Percentiles rank a stretch among this genome's conserved stretches.
These are phyloP conservation scores for Aspergillus conjunctus DNA, from an alignment of 495 filamentous ascomycete species.

Conservation along the genomic window DNA sequence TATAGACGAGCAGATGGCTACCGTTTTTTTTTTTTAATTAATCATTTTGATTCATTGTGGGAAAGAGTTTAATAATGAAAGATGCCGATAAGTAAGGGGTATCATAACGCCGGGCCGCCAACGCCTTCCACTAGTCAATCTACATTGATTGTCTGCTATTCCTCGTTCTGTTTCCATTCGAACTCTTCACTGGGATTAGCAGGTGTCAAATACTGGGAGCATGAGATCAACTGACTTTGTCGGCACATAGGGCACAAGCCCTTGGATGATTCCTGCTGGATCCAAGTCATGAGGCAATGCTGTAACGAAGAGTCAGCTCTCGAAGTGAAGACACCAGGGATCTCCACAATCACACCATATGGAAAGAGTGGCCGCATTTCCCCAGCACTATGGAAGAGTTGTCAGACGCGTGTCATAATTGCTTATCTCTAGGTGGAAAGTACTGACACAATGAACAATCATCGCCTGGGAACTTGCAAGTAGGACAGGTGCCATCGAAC, in stretches of 20 bases:
- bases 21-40: background rate
- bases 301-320: conserved; percentile 37
- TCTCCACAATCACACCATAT: conserved; percentile 68
- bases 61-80: background rate
- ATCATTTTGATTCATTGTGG: background rate
- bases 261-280: conserved; percentile 89
- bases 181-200: conserved; percentile 57
- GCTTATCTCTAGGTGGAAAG: conserved; percentile 6
- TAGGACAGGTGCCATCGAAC: conserved; percentile 96
- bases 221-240: conserved; percentile 66
- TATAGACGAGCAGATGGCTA: background rate
- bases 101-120: conserved; percentile 22
- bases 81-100: conserved; percentile 17
- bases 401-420: background rate
- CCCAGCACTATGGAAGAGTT: conserved; percentile 68
- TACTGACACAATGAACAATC: conserved; percentile 84
- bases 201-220: background rate
- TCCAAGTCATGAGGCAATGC: conserved; percentile 97
- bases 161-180: conserved; percentile 62
- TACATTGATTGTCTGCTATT: conserved; percentile 32
- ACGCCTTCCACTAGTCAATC: conserved; percentile 11
- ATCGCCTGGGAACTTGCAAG: conserved; percentile 96
- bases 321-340: conserved; percentile 22
- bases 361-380: conserved; percentile 95
- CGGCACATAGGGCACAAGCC: conserved; percentile 98